Evolutionary conservation across 805 yeast species (phyloP), one percentile per base, ranked within the genome.

Genomic region (Myxozyma udenii): DNA sequence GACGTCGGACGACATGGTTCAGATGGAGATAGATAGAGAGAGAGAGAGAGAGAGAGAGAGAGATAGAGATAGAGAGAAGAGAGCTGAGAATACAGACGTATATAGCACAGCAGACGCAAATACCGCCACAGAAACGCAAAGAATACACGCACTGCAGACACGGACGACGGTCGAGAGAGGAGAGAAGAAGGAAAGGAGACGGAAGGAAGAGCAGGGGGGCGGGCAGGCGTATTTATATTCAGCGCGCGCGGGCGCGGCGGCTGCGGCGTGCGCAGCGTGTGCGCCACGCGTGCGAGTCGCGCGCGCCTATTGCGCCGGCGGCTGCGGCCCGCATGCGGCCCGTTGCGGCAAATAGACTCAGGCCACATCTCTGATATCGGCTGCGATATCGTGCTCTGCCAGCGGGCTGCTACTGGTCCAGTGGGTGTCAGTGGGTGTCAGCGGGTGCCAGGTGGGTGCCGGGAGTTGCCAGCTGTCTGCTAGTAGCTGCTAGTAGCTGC

Each of bases 181-280:
- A 22, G 30, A 21, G 44, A n/a, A 32, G 30, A 25, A 32, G 41
- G 16, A 44, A 24, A 24, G 32, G 30, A 16, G 33, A 30, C 16
- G 33, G 44, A 14, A 21, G 22, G 5, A 18, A 25, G 41, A 24
- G 41, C 23, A 28, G 46, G 28, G 46, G 45, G 44, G 22, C 9
- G 43, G 28, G 36, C 18, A 22, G 44, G 41, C 7, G 45, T 30
- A 24, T 41, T 40, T 46, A 46, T 46, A 46, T 43, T 36, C 39
- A 22, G 16, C 44, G 41, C 39, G 36, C 33, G 14, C 33, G 14
- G 33, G 14, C 33, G 33, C n/a, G n/a, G n/a, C n/a, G n/a, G n/a
- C n/a, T n/a, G 33, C 33, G 33, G 33, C 33, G 12, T 28, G 12
- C 33, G 33, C 33, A 9, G 14, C 9, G 9, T 14, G 33, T 14